A percentile compares a stretch with the other conserved stretches of the same genome.
Conservation (phyloP, 1,284 basidiomycete genomes). For the Neotropicomus parvogracilis region DNA sequence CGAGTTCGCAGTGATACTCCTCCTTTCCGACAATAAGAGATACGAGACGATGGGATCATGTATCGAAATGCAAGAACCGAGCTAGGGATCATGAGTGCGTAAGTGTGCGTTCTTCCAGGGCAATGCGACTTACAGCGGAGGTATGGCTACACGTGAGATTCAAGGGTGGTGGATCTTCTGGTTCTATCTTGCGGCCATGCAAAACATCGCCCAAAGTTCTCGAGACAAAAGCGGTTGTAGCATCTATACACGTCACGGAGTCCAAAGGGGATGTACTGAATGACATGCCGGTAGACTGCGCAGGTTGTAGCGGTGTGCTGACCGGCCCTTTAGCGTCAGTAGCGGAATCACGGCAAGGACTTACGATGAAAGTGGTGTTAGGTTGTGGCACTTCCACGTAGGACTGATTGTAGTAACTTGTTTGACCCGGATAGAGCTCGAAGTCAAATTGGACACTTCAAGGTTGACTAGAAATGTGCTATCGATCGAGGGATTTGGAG, state of each 20-base stretch:
- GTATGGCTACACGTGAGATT: constrained; percentile 51
- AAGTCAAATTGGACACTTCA: constrained; percentile 50
- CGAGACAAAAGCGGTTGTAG: constrained; percentile 48
- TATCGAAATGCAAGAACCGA: constrained; percentile 25
- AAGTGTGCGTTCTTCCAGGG: neutral
- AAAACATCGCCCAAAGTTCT: constrained; percentile 52
- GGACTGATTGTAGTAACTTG: constrained; percentile 64
- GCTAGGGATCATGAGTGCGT: constrained; percentile 11
- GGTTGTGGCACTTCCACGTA: constrained; percentile 51
- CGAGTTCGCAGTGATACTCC: constrained; percentile 39
- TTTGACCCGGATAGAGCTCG: constrained; percentile 44
- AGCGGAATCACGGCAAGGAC: constrained; percentile 25
- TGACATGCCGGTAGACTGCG: constrained; percentile 47
- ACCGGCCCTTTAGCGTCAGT: constrained; percentile 12
- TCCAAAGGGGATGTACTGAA: constrained; percentile 43
- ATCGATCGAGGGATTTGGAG: constrained; percentile 48
- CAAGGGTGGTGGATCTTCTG: constrained; percentile 51
- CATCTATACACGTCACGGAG: constrained; percentile 37
- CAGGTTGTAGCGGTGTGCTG: constrained; percentile 46
- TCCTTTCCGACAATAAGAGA: constrained; percentile 51
- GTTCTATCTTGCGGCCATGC: constrained; percentile 43
- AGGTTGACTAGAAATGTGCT: constrained; percentile 55
- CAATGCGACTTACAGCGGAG: constrained; percentile 39
- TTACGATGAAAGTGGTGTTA: constrained; percentile 40
- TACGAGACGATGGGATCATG: constrained; percentile 36